These are phyloP conservation scores for Dalbergia cochinchinensis DNA, from an alignment of 306 rosid species.

Conservation along the genomic window DNA sequence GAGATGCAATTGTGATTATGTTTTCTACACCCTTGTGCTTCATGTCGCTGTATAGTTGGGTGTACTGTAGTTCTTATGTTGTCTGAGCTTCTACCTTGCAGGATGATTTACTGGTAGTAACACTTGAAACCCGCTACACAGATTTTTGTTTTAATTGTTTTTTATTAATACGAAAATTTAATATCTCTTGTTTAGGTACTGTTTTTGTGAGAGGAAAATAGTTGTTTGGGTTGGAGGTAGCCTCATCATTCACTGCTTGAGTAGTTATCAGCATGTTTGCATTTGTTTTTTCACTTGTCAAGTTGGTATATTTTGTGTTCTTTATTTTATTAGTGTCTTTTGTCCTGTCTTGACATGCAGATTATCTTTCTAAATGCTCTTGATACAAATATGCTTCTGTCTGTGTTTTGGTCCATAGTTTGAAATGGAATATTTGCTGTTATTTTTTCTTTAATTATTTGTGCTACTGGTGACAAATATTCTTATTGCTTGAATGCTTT, in stretches of 20 bases:
- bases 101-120: conserved; percentile 17
- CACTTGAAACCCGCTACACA: conserved; percentile 15
- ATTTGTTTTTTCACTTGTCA: conserved; percentile 17
- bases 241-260: conserved; percentile 4
- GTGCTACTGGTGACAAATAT: conserved; percentile 1
- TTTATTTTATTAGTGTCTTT: conserved; percentile 8
- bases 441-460: conserved; percentile 27
- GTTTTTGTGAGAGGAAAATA: conserved; percentile 3
- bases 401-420: conserved; percentile 17
- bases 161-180: not conserved
- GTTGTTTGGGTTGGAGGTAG: conserved; percentile 33
- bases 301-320: conserved; percentile 25
- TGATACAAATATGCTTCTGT: conserved; percentile 16
- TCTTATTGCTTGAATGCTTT: conserved; percentile 29
- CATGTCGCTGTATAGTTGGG: conserved; percentile 3
- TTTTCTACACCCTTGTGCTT: conserved; percentile 18
- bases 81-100: conserved; percentile 28
- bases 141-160: not conserved
- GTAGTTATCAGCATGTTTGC: conserved; percentile 19
- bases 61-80: conserved; percentile 17
- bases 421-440: conserved; percentile 35
- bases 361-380: conserved; percentile 36
- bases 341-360: conserved; percentile 17
- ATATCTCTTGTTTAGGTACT: not conserved
- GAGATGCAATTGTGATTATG: conserved; percentile 29